Percentiles rank a stretch among this genome's conserved stretches.
phyloP scores from a whole-genome alignment of 441 rosid species.

The Pelargonium cotyledonis region DNA sequence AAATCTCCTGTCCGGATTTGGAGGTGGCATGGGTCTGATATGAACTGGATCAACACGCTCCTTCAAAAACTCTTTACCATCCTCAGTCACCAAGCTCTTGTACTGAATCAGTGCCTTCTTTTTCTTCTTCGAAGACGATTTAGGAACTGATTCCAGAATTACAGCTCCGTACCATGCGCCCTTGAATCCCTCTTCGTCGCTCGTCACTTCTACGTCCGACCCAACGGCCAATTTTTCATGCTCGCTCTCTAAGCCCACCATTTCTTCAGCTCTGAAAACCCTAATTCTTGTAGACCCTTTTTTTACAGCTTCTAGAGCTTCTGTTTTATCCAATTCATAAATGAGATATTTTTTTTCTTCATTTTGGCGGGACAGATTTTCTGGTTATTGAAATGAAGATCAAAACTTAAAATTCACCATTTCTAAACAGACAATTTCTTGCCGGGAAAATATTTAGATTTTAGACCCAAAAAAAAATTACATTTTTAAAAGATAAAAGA shows the following conservation, averaged over 20 bases:
- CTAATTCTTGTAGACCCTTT: not conserved
- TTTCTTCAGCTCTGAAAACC: not conserved
- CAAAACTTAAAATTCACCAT: too few species aligned
- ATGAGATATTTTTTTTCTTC: too few species aligned
- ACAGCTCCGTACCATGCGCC: conserved; percentile 34
- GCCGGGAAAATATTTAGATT: too few species aligned
- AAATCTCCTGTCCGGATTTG: conserved; percentile 19
- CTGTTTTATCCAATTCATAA: too few species aligned
- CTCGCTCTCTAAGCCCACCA: not conserved
- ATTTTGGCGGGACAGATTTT: conserved; percentile 1
- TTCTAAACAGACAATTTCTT: too few species aligned
- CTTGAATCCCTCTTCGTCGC: conserved; percentile 22
- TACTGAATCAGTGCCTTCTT: conserved; percentile 30
- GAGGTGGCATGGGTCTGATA: conserved; percentile 41
- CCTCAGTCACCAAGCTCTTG: conserved; percentile 27
- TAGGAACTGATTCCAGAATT: conserved; percentile 31
- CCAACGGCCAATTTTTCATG: conserved; percentile 17
- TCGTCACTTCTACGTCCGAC: conserved; percentile 30
- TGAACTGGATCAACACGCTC: conserved; percentile 23
- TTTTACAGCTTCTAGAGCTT: too few species aligned
- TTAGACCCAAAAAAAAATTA: too few species aligned
- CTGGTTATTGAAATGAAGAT: too few species aligned
- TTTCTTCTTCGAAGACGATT: conserved; percentile 40
- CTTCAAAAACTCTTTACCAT: conserved; percentile 24
- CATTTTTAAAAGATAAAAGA: too few species aligned